Percentiles rank a stretch among this genome's conserved stretches.
phyloP scores from a whole-genome alignment of 1,284 basidiomycete genomes.

The Athelia psychrophila region DNA sequence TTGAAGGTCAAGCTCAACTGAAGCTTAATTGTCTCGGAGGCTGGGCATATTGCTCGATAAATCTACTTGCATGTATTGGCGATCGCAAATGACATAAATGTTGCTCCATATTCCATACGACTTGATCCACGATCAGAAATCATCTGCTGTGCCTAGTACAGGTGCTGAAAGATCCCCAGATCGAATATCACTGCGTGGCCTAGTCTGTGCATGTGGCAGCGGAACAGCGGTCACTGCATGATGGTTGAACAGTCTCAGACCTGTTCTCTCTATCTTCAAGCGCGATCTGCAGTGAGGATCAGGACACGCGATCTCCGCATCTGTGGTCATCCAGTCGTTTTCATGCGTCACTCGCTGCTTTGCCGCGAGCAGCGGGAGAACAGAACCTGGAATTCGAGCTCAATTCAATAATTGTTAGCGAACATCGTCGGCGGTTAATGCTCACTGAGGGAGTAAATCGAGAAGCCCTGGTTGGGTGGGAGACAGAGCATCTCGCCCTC shows the following conservation, averaged over 20 bases:
- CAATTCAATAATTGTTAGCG: background rate
- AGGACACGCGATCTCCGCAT: conserved; percentile 60
- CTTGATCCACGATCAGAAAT: too few species aligned
- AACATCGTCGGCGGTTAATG: background rate
- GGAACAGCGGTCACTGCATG: conserved; percentile 51
- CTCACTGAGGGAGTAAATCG: conserved; percentile 62
- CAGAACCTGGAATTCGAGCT: conserved; percentile 35
- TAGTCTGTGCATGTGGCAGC: too few species aligned
- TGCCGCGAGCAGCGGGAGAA: conserved; percentile 60
- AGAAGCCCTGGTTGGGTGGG: conserved; percentile 58
- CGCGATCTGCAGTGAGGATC: conserved; percentile 59
- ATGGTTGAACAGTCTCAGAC: conserved; percentile 49
- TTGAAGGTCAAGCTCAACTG: too few species aligned
- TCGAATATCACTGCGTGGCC: too few species aligned
- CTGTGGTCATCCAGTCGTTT: conserved; percentile 68
- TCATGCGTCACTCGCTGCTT: conserved; percentile 53
- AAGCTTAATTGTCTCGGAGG: too few species aligned
- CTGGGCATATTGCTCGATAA: too few species aligned
- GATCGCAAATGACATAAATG: too few species aligned
- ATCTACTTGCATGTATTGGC: too few species aligned
- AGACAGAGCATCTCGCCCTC: conserved; percentile 60
- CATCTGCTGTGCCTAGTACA: too few species aligned
- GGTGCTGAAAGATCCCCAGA: too few species aligned
- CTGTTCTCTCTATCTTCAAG: conserved; percentile 49
- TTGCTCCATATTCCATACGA: too few species aligned